Base-by-base conservation (phyloP, 345 rosid species). In the Cochlearia excelsa region DNA sequence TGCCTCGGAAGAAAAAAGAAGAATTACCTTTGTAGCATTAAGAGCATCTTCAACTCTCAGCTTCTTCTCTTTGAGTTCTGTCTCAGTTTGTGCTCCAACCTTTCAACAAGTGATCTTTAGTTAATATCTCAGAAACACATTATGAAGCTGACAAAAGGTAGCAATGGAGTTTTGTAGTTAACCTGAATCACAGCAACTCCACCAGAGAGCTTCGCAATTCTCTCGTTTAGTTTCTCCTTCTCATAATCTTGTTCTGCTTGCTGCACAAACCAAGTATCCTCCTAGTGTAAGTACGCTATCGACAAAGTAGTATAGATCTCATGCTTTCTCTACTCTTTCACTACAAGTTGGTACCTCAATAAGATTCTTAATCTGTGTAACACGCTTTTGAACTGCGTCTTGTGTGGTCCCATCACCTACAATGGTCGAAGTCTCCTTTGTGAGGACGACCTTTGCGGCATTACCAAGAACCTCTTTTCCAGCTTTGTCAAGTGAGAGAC, bases 371-470 rank as follows among this genome's bases (percentile, higher is more conserved):
- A 94, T 94, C 66, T 90, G 99, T 8, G 80, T 81, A 68, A 94
- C 97, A 73, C 96, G 82, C 80, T 84, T 94, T 76, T 61, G 84
- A 61, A 89, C 99, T 50, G 75, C 96, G 50, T 90, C 97, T 71
- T 94, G 97, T 57, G 96, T 87, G 83, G 86, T 94, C 31, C 99
- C 99, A 76, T 94, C 99, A 57, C 96, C 97, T 10, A 94, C 96
- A 35, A 94, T 85, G 51, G 96, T 90, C 2, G 95, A 80, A 2
- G 79, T 74, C 71, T 94, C 99, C 81, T 94, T 94, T 7, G 97
- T 93, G 58, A 89, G 95, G 44, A 87, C 99, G 9, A 89, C 95
- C 75, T 93, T 93, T 30, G 97, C 77, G 61, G 99, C 97, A 35
- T 63, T 74, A 50, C 99, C 97, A 45, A 94, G 72, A 34, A 94